Conservation (phyloP, 768 basidiomycete genomes). For the Cantharellus anzutake region DNA sequence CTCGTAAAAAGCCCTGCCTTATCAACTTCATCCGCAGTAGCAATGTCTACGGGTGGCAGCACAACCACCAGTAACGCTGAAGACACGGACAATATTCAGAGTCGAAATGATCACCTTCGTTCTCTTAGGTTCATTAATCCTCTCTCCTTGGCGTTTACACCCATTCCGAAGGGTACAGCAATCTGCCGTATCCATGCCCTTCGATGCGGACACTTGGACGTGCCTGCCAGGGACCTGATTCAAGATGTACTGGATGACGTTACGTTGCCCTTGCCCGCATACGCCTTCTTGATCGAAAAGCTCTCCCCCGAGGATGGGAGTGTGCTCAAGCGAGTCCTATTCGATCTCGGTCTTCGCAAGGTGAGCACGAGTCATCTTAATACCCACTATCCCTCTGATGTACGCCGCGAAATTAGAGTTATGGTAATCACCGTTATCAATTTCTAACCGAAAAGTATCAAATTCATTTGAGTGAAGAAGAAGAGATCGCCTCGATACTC, state of each 20-base stretch:
- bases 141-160: neutral
- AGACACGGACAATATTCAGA: neutral
- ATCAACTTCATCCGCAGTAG: neutral
- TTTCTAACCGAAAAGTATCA: neutral
- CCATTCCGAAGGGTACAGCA: neutral
- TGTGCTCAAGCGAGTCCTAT: neutral
- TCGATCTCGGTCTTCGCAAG: neutral
- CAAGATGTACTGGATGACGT: neutral
- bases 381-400: neutral
- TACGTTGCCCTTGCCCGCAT: neutral
- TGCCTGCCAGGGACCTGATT: neutral
- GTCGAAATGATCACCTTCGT: neutral
- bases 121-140: neutral
- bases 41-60: neutral
- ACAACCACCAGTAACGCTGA: neutral
- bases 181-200: neutral
- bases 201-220: neutral
- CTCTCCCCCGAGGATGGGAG: neutral
- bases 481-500: neutral
- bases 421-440: neutral
- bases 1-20: too few species aligned
- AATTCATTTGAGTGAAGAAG: neutral
- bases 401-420: neutral
- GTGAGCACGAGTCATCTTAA: neutral
- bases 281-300: neutral